Evolutionary conservation across 805 yeast genomes (phyloP), one percentile per base, ranked within the genome.

Genomic region (Hanseniaspora valbyensis): DNA sequence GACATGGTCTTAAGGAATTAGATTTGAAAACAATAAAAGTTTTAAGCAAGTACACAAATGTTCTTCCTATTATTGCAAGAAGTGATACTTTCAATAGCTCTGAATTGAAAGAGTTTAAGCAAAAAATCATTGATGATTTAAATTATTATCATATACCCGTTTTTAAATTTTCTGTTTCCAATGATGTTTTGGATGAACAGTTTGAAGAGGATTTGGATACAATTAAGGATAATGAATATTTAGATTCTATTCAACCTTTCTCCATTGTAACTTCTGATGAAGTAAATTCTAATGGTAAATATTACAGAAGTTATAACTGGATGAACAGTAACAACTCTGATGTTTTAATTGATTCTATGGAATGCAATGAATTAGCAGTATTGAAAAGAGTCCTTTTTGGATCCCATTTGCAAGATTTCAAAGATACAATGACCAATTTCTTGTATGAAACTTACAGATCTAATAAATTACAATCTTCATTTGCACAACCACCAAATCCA

Each of bases 401-500:
- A 6, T 76, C 89, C n/a, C 95, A 86, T 62, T 69, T 84, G 56
- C 83, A 80, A 61, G 92, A 83, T 59, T 76, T 83, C 60, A 83
- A 83, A 66, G 94, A 84, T 59, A 70, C 83, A 53, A 85, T 94
- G 26, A 87, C 82, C 58, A 84, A 79, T 57, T 71, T 78, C 65
- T 66, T 83, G 50, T 83, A 83, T 64, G 94, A 83, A 61, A 78
- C 80, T 52, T 83, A 83, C 62, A 76, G 95, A 67, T 81, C 92
- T 19, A 89, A 83, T 61, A 74, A 83, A 58, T 70, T 84, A 58
- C 77, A 84, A 14, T 67, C 73, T 51, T 82, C 78, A 28, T 73
- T 82, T 16, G 50, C 42, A 19, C 18, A 37, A 36, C 18, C 5
- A 9, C 3, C 25, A 16, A 34, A 18, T 34, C 5, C 34, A 32